Percentiles rank a stretch among this genome's conserved stretches.
Evolutionary conservation across 1,284 basidiomycete species (phyloP).

Genomic region (Moesziomyces sp.): DNA sequence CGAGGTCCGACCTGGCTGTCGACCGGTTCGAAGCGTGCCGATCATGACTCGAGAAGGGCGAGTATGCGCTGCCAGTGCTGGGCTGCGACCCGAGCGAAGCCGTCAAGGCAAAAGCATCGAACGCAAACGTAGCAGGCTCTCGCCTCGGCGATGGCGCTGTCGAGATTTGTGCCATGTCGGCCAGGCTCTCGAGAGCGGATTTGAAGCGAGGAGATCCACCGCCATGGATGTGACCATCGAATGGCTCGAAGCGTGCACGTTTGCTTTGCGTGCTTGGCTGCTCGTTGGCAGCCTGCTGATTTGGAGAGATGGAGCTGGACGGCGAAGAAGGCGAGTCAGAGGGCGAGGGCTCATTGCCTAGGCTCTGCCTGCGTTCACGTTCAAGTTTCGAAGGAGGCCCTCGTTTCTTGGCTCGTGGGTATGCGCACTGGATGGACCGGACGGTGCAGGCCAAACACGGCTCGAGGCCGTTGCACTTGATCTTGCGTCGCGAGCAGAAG

Average conservation of each 20-base stretch:
- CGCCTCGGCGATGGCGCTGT: neutral
- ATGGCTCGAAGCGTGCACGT: neutral
- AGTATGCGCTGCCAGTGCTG: neutral
- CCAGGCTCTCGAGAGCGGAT: neutral
- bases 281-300: neutral
- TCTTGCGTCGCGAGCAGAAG: constrained; percentile 20
- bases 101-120: neutral
- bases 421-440: constrained; percentile 2
- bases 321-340: neutral
- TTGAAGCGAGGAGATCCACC: neutral
- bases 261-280: neutral
- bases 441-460: constrained; percentile 9
- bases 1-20: neutral
- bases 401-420: constrained; percentile 14
- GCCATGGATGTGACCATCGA: neutral
- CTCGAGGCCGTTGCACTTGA: constrained; percentile 13
- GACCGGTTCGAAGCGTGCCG: neutral
- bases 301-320: neutral
- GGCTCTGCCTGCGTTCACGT: neutral
- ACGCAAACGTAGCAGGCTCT: neutral
- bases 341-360: neutral
- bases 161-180: neutral
- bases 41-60: neutral
- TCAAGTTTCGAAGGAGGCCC: constrained; percentile 14
- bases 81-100: neutral